Evolutionary conservation across 2,329 filamentous ascomycete genomes (phyloP).

Genomic region (Pseudonectria buxi): DNA sequence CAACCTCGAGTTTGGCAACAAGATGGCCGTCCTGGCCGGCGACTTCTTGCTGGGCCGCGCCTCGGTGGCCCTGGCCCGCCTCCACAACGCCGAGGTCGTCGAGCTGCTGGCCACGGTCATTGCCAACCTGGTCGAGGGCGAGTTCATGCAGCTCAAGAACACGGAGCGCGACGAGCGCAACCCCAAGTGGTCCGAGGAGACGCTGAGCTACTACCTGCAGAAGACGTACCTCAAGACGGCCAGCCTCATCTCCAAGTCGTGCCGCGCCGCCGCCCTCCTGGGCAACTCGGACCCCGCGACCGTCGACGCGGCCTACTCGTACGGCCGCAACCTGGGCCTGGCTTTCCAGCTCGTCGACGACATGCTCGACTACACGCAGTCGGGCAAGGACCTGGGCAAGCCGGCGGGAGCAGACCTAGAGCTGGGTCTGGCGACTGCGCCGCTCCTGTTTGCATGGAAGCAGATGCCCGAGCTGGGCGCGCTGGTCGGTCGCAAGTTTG

Average conservation of each 20-base stretch:
- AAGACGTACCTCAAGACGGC: slow-evolving; percentile 98
- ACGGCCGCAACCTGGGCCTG: slow-evolving; percentile 87
- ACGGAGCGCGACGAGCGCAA: slow-evolving; percentile 81
- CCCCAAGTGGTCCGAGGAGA: slow-evolving; percentile 80
- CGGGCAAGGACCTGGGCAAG: slow-evolving; percentile 80
- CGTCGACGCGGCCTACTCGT: slow-evolving; percentile 84
- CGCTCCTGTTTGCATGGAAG: slow-evolving; percentile 93
- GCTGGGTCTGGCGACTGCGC: slow-evolving; percentile 87
- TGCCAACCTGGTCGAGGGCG: slow-evolving; percentile 93
- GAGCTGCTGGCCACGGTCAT: slow-evolving; percentile 95
- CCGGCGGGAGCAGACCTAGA: slow-evolving; percentile 91
- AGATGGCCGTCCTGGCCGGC: slow-evolving; percentile 97
- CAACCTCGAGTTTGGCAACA: slow-evolving; percentile 95
- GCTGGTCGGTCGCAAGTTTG: slow-evolving; percentile 88
- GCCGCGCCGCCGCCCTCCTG: slow-evolving; percentile 79
- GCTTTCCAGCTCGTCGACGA: slow-evolving; percentile 98
- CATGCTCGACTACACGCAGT: slow-evolving; percentile 93
- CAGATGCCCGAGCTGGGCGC: slow-evolving; percentile 75
- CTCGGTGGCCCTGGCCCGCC: slow-evolving; percentile 82
- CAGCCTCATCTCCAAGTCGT: slow-evolving; percentile 92
- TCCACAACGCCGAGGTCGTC: slow-evolving; percentile 89
- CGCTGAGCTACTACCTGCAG: slow-evolving; percentile 87
- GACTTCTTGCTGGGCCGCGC: slow-evolving; percentile 91
- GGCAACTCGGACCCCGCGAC: slow-evolving; percentile 70
- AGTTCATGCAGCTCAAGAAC: slow-evolving; percentile 99